These are phyloP conservation scores for Balansia obtecta DNA, from an alignment of 2,329 filamentous ascomycete genomes.

Conservation along the genomic window DNA sequence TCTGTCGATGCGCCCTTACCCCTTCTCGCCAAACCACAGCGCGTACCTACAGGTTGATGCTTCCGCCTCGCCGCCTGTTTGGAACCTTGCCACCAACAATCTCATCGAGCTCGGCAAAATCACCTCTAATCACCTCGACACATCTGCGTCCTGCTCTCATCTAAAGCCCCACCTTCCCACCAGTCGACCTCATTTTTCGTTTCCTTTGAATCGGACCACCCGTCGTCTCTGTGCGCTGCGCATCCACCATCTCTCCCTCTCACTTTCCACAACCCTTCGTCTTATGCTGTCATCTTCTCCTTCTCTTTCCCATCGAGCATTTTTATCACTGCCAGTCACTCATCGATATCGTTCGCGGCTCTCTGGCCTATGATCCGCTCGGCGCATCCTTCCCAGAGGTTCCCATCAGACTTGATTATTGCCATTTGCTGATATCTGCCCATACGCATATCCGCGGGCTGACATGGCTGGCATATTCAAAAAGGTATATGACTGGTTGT, in stretches of 20 bases:
- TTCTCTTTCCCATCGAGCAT: not conserved
- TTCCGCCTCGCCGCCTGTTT: not conserved
- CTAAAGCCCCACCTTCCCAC: slow-evolving; percentile 4
- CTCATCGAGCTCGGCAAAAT: not conserved
- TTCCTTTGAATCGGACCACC: not conserved
- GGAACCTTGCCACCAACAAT: not conserved
- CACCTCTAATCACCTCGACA: not conserved
- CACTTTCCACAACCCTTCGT: not conserved
- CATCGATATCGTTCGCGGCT: not conserved
- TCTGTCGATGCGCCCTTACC: not conserved
- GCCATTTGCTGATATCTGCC: not conserved
- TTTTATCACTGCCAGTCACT: not conserved
- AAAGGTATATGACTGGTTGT: slow-evolving; percentile 93
- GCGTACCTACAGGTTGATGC: not conserved
- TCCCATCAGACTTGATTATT: not conserved
- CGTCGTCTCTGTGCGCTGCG: not conserved
- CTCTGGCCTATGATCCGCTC: not conserved
- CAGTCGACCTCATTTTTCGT: slow-evolving; percentile 2
- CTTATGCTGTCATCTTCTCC: not conserved
- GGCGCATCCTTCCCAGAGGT: not conserved
- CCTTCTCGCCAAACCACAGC: not conserved
- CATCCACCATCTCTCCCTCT: not conserved
- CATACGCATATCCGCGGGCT: slow-evolving; percentile 3
- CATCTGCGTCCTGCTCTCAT: not conserved
- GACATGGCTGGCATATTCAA: slow-evolving; percentile 85